phyloP scores from a whole-genome alignment of 2,329 filamentous ascomycete species.

The Sarocladium brachiariae region DNA sequence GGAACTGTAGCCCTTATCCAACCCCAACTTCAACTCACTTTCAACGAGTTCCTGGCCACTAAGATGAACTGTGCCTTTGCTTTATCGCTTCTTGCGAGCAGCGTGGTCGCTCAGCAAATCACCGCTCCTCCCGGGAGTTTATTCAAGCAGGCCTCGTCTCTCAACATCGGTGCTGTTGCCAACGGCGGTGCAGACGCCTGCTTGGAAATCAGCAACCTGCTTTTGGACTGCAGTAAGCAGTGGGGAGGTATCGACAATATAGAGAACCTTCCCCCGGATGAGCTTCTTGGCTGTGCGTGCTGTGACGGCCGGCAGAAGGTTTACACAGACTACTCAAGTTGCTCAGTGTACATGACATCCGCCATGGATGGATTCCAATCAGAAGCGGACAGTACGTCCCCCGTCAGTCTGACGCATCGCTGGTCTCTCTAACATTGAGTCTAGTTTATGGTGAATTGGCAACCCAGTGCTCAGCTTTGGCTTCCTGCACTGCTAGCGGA shows the following conservation, averaged over 20 bases:
- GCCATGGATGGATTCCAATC: constrained; percentile 17
- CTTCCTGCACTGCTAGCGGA: neutral
- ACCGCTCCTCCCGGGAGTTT: constrained; percentile 12
- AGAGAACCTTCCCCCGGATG: constrained; percentile 17
- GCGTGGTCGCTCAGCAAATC: constrained; percentile 21
- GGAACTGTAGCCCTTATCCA: too few relatives aligned
- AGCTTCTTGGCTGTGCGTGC: constrained; percentile 22
- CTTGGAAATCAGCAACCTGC: constrained; percentile 15
- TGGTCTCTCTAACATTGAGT: neutral
- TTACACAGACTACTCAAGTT: constrained; percentile 21
- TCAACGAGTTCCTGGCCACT: too few relatives aligned
- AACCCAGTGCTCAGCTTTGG: constrained; percentile 3
- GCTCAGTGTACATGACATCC: constrained; percentile 21
- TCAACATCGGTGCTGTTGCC: constrained; percentile 17
- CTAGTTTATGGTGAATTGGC: neutral
- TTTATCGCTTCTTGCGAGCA: constrained; percentile 16
- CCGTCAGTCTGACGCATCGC: constrained; percentile 8
- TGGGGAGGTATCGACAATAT: constrained; percentile 19
- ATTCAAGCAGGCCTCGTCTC: constrained; percentile 13
- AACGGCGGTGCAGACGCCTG: constrained; percentile 21
- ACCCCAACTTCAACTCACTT: too few relatives aligned
- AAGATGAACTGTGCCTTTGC: constrained; percentile 19
- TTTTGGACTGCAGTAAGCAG: constrained; percentile 18
- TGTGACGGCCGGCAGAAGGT: constrained; percentile 17
- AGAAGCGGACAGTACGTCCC: constrained; percentile 19